Evolutionary conservation across 306 rosid genomes (phyloP).

Genomic region (Citrullus amarus): DNA sequence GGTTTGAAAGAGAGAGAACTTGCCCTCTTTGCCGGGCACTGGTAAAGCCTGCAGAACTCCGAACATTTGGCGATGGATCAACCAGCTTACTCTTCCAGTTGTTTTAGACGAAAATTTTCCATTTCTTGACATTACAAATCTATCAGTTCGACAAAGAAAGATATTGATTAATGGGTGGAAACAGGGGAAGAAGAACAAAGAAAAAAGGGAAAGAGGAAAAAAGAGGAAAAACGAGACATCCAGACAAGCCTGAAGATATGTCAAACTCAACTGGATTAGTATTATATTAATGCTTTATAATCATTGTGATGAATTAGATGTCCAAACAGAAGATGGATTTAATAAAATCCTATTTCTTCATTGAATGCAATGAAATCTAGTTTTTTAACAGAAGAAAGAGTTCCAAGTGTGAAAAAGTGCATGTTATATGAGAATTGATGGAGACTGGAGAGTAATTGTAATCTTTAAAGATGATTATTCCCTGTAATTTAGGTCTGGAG

Average conservation of each 20-base stretch:
- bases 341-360: conserved; percentile 8
- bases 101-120: conserved; percentile 17
- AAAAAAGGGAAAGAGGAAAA: neutral
- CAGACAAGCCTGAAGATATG: conserved; percentile 3
- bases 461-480: neutral
- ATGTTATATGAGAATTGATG: neutral
- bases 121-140: neutral
- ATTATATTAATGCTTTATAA: conserved; percentile 3
- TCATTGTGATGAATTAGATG: conserved; percentile 5
- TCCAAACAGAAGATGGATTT: conserved; percentile 7
- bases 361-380: neutral
- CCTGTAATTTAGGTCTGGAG: neutral
- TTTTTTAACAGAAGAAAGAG: neutral
- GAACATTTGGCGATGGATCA: conserved; percentile 83
- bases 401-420: neutral
- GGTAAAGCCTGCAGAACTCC: conserved; percentile 59
- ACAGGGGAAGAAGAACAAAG: conserved; percentile 5
- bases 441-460: neutral
- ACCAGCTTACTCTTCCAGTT: conserved; percentile 70
- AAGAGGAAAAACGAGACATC: neutral
- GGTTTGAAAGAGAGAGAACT: conserved; percentile 93
- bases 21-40: conserved; percentile 84
- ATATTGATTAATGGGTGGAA: neutral
- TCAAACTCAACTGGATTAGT: conserved; percentile 5
- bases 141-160: neutral